Evolutionary conservation across 1,284 basidiomycete genomes (phyloP).

Genomic region (Caloboletus firmus): DNA sequence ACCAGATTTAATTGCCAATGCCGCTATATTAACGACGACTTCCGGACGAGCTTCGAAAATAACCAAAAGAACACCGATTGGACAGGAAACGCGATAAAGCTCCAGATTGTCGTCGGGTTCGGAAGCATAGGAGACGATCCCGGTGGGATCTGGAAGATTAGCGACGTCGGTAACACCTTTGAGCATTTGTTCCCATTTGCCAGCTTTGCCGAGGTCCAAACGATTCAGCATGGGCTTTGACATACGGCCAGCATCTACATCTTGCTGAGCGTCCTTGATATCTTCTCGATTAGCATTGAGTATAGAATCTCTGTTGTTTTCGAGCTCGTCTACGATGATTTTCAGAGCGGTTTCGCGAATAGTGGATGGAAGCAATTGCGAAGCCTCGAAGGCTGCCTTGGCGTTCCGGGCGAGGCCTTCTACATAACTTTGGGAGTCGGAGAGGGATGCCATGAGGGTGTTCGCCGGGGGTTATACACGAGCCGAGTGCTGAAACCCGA

Average conservation of each 20-base stretch:
- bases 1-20: constrained; percentile 96
- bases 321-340: constrained; percentile 68
- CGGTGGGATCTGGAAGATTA: constrained; percentile 82
- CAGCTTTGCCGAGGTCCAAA: constrained; percentile 79
- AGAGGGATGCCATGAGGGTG: constrained; percentile 13
- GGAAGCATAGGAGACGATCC: constrained; percentile 84
- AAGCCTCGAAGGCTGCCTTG: constrained; percentile 80
- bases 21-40: constrained; percentile 97
- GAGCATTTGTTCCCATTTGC: constrained; percentile 95
- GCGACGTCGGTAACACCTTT: constrained; percentile 90
- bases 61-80: constrained; percentile 94
- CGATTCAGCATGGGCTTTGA: constrained; percentile 81
- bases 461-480: not conserved
- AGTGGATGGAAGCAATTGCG: constrained; percentile 70
- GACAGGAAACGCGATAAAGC: constrained; percentile 92
- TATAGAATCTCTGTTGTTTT: constrained; percentile 63
- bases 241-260: constrained; percentile 83
- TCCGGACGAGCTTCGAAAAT: constrained; percentile 99
- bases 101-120: constrained; percentile 86
- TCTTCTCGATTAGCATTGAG: constrained; percentile 80
- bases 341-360: constrained; percentile 74
- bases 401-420: constrained; percentile 68
- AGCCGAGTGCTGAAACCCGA: not conserved
- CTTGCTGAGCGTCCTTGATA: constrained; percentile 74
- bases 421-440: constrained; percentile 15